Evolutionary conservation across 2,329 filamentous ascomycete species (phyloP).

Genomic region (Lanzia echinophila): DNA sequence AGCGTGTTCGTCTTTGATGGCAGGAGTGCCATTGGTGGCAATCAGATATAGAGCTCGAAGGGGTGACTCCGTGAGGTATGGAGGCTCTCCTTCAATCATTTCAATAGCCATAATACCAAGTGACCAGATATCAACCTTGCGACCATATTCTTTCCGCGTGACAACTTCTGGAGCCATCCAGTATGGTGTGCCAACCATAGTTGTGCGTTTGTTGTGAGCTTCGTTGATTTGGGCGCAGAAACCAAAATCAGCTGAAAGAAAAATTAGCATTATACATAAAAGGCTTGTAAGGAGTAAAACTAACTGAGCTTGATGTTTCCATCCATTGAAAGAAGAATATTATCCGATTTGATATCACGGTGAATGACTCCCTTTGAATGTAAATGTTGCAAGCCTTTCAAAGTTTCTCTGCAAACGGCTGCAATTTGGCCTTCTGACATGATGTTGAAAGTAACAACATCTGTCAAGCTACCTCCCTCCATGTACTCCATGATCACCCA

Average conservation of each 20-base stretch:
- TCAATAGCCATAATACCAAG: slow-evolving; percentile 99
- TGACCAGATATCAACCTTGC: slow-evolving; percentile 98
- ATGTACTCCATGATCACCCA: slow-evolving; percentile 99
- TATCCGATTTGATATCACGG: slow-evolving; percentile 98
- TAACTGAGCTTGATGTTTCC: slow-evolving; percentile 96
- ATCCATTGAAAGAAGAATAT: slow-evolving; percentile 87
- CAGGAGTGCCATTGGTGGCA: slow-evolving; percentile 90
- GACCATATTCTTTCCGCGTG: slow-evolving; percentile 92
- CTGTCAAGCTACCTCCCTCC: slow-evolving; percentile 95
- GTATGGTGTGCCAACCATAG: slow-evolving; percentile 98
- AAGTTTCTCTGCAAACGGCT: slow-evolving; percentile 86
- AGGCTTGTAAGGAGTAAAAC: slow-evolving; percentile 30
- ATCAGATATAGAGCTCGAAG: slow-evolving; percentile 91
- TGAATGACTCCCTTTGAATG: slow-evolving; percentile 98
- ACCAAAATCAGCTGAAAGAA: slow-evolving; percentile 75
- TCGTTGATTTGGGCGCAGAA: slow-evolving; percentile 99
- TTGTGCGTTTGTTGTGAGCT: slow-evolving; percentile 92
- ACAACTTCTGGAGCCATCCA: slow-evolving; percentile 99
- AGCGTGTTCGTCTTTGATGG: slow-evolving; percentile 87
- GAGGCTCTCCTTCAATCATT: slow-evolving; percentile 98
- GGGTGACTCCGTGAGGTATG: slow-evolving; percentile 92
- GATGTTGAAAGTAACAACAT: slow-evolving; percentile 98
- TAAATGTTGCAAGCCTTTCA: slow-evolving; percentile 86
- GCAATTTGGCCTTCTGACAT: slow-evolving; percentile 98
- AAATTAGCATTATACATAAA: slow-evolving; percentile 28